Percentiles rank a stretch among this genome's conserved stretches.
These are phyloP conservation scores for Gardenia jasminoides DNA, from an alignment of 257 asterid genomes.

Conservation along the genomic window DNA sequence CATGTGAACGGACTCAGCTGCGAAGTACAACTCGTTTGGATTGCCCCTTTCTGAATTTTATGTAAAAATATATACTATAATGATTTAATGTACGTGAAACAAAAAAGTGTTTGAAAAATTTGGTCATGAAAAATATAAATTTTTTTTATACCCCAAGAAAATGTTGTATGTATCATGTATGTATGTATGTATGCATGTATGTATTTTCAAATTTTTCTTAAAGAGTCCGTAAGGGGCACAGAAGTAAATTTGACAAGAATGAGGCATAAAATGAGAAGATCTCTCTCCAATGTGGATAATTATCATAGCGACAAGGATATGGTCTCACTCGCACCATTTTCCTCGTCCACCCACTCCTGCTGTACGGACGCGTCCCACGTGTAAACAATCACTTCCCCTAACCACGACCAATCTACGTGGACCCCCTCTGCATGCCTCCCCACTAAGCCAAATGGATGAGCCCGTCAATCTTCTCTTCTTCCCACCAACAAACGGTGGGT, in stretches of 20 bases:
- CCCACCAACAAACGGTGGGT: not conserved
- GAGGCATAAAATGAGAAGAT: not conserved
- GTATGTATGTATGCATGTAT: too few relatives aligned
- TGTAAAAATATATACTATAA: too few relatives aligned
- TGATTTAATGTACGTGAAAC: too few relatives aligned
- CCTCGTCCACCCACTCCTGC: conserved; percentile 36
- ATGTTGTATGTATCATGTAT: too few relatives aligned
- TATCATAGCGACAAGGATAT: conserved; percentile 30
- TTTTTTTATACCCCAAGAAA: too few relatives aligned
- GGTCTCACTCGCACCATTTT: conserved; percentile 31
- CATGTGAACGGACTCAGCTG: too few relatives aligned
- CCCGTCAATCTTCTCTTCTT: conserved; percentile 7
- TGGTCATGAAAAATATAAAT: too few relatives aligned
- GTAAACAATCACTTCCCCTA: conserved; percentile 9
- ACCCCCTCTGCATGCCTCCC: not conserved
- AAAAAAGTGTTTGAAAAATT: too few relatives aligned
- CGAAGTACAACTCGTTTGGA: too few relatives aligned
- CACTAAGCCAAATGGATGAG: not conserved
- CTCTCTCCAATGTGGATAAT: conserved; percentile 19
- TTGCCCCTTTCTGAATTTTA: too few relatives aligned
- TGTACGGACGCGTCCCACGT: conserved; percentile 26
- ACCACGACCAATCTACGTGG: conserved; percentile 8
- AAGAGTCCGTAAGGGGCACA: conserved; percentile 8
- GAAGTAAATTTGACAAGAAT: conserved; percentile 9
- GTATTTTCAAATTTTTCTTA: too few relatives aligned